phyloP scores from a whole-genome alignment of 1,284 basidiomycete species.

The Naganishia liquefaciens region DNA sequence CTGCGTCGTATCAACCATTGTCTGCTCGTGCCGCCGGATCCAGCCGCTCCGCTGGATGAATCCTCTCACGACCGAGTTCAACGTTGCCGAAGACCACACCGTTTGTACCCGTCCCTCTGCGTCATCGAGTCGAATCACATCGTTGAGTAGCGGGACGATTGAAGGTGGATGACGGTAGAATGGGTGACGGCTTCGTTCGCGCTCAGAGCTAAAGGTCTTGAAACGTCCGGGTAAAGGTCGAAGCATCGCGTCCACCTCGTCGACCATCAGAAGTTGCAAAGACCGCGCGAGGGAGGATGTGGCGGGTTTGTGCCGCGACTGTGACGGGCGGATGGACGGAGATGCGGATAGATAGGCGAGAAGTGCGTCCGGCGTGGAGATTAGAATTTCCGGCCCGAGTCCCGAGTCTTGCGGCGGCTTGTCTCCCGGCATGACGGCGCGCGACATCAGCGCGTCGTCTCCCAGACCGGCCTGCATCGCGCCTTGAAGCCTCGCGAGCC shows the following conservation, averaged over 20 bases:
- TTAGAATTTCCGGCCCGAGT: not conserved
- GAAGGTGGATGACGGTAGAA: conserved; percentile 29
- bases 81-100: conserved; percentile 31
- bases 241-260: conserved; percentile 28
- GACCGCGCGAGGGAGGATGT: not conserved
- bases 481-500: conserved; percentile 7
- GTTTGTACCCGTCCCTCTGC: conserved; percentile 6
- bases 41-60: conserved; percentile 25
- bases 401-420: not conserved
- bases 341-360: not conserved
- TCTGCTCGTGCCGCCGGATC: conserved; percentile 24
- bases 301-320: not conserved
- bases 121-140: not conserved
- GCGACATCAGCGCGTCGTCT: not conserved
- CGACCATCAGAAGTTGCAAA: conserved; percentile 17
- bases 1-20: conserved; percentile 13
- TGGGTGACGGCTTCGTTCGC: conserved; percentile 15
- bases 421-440: conserved; percentile 8
- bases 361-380: conserved; percentile 24
- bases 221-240: conserved; percentile 29
- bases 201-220: conserved; percentile 10
- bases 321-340: too few relatives aligned
- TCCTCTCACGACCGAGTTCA: conserved; percentile 29
- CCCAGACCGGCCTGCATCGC: not conserved
- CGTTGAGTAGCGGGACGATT: conserved; percentile 16